phyloP scores from a whole-genome alignment of 108 stramenopile genomes.

The Fragilaria crotonensis region DNA sequence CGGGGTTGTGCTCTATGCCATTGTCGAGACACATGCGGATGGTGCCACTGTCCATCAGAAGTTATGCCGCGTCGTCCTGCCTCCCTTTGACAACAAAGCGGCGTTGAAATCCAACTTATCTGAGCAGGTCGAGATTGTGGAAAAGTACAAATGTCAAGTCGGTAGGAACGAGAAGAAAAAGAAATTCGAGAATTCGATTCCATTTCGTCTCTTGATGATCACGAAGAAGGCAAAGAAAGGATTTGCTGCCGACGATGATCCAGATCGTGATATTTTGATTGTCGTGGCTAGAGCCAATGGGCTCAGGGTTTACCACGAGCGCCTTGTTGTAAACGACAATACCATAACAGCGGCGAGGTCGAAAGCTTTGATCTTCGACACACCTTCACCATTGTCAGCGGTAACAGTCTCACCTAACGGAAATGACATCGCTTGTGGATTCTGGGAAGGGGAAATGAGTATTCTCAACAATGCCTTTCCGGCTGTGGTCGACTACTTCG shows the following conservation, averaged over 20 bases:
- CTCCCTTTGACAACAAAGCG: conserved; percentile 23
- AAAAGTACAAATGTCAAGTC: conserved; percentile 19
- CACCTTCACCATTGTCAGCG: conserved; percentile 19
- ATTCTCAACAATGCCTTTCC: conserved; percentile 43
- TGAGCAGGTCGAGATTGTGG: too few relatives aligned
- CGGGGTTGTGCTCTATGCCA: background rate
- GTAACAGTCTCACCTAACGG: conserved; percentile 18
- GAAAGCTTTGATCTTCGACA: too few relatives aligned
- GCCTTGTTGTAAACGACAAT: too few relatives aligned
- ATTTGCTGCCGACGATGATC: background rate
- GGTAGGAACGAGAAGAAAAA: conserved; percentile 11
- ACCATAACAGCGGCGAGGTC: too few relatives aligned
- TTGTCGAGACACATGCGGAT: background rate
- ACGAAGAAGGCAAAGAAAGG: background rate
- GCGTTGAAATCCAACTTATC: too few relatives aligned
- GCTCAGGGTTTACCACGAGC: conserved; percentile 21
- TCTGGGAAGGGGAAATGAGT: conserved; percentile 42
- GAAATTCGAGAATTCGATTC: conserved; percentile 9
- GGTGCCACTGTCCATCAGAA: conserved; percentile 3
- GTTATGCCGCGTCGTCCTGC: conserved; percentile 17
- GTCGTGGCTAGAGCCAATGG: conserved; percentile 15
- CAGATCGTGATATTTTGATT: conserved; percentile 12
- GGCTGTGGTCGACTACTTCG: conserved; percentile 28
- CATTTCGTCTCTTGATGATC: conserved; percentile 19
- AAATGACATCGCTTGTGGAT: conserved; percentile 39